Base-by-base conservation (phyloP, 2,329 filamentous ascomycete genomes). In the Orbilia ellipsospora region DNA sequence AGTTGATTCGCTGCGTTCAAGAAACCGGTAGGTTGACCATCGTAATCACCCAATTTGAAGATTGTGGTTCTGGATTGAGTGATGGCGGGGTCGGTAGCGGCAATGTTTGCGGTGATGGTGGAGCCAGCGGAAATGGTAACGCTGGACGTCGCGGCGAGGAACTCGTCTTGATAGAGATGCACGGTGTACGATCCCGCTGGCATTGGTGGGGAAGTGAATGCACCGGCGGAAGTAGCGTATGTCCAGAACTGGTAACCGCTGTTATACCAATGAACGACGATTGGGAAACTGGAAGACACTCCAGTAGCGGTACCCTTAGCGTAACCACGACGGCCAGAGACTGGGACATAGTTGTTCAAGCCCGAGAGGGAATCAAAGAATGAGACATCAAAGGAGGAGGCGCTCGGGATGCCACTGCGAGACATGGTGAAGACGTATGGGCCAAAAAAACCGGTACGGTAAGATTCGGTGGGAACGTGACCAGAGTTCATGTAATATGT, bases 151-250 rank as follows among this genome's bases (percentile, higher is more conserved):
- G 85, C 86, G 6, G 88, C 86, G 73, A 85, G 83, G 79, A 86
- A 86, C 80, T 89, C 88, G 16, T 83, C 85, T 78, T 88, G 87
- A 81, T 89, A 89, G 44, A 90, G 84, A 2, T 88, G 85, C 85
- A 90, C 89, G n/a, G 87, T 89, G 82, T 90, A 90, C 0, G 87
- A 89, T 40, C 89, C 89, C 0, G 88, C 87, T 79, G 88, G 89
- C 89, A 91, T 90, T 63, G 85, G 82, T 0, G 89, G 89, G 0
- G 88, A 90, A 1, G 85, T 89, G 81, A 89, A 91, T 6, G 83
- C 83, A 8, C 88, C 88, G 54, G 81, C 82, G 26, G 84, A 85
- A 7, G 83, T 83, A 16, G 61, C 61, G 18, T 65, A 65, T 2
- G 61, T 36, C 61, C 61, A 65, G 61, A 65, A 65, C 40, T 65